Evolutionary conservation across 2,329 filamentous ascomycete species (phyloP).

Genomic region (Cladosporium oxysporum): DNA sequence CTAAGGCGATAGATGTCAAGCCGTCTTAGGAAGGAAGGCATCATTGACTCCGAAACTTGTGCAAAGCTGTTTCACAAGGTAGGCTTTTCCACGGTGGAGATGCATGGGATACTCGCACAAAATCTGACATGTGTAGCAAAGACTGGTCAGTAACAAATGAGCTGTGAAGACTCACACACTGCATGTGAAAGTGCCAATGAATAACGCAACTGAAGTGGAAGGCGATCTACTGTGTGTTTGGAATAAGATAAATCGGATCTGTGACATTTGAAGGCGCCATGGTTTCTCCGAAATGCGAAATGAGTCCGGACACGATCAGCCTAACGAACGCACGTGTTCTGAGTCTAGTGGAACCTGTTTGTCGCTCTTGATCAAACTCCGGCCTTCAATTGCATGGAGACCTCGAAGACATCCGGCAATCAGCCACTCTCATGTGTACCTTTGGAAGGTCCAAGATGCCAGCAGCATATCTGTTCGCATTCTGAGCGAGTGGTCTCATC

Average conservation of each 20-base stretch:
- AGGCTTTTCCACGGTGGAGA: no score
- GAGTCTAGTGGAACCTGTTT: background rate
- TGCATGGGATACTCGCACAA: background rate
- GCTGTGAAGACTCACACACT: background rate
- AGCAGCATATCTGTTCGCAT: background rate
- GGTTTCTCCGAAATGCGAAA: background rate
- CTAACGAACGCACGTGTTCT: background rate
- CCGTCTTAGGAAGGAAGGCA: no score
- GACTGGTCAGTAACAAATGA: background rate
- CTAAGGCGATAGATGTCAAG: no score
- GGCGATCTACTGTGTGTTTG: background rate
- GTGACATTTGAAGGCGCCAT: background rate
- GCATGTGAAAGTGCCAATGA: background rate
- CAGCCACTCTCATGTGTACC: background rate
- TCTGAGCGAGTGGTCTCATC: background rate
- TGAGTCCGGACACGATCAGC: background rate
- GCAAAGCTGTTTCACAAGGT: no score
- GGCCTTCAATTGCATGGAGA: background rate
- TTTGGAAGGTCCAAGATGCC: background rate
- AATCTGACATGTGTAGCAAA: background rate
- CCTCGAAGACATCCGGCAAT: background rate
- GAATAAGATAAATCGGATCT: background rate
- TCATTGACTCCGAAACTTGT: no score
- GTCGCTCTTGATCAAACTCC: background rate
- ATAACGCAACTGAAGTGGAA: background rate